Evolutionary conservation across 768 basidiomycete species (phyloP).

Genomic region (Leccinellum luteum): DNA sequence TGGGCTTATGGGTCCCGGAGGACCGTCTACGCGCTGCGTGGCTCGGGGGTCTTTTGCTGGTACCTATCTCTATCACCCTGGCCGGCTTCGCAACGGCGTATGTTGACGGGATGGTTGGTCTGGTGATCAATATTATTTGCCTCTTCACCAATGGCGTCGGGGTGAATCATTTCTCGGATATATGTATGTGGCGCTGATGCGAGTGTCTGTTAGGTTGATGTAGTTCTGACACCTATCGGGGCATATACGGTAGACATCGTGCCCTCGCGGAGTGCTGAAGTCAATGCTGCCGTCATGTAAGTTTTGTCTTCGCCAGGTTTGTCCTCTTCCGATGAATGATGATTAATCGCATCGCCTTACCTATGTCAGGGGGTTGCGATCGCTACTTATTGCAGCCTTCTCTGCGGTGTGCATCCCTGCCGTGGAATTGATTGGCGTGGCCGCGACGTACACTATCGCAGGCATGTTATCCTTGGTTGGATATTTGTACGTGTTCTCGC

Average conservation of each 20-base stretch:
- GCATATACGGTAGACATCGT: conserved; percentile 62
- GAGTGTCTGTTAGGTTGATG: conserved; percentile 44
- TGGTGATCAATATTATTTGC: conserved; percentile 50
- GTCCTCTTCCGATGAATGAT: background rate
- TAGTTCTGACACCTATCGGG: conserved; percentile 52
- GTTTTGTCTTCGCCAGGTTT: conserved; percentile 19
- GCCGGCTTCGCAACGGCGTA: conserved; percentile 52
- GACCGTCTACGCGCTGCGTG: conserved; percentile 59
- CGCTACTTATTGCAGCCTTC: conserved; percentile 14
- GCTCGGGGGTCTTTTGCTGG: conserved; percentile 43
- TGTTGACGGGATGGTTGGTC: conserved; percentile 47
- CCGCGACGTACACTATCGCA: conserved; percentile 44
- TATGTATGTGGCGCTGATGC: background rate
- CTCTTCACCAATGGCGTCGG: conserved; percentile 66
- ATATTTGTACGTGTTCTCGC: conserved; percentile 44
- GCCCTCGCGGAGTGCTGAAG: conserved; percentile 60
- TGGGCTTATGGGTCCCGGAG: conserved; percentile 64
- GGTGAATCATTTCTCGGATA: conserved; percentile 35
- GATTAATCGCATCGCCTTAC: background rate
- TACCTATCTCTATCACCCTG: conserved; percentile 50
- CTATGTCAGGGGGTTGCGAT: conserved; percentile 19
- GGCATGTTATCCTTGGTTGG: conserved; percentile 49
- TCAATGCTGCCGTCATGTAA: conserved; percentile 53
- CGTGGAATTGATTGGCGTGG: conserved; percentile 52
- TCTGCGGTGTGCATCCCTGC: conserved; percentile 33